Base-by-base conservation (phyloP, 176 grass and related monocot species). In the Musa schizocarpa region DNA sequence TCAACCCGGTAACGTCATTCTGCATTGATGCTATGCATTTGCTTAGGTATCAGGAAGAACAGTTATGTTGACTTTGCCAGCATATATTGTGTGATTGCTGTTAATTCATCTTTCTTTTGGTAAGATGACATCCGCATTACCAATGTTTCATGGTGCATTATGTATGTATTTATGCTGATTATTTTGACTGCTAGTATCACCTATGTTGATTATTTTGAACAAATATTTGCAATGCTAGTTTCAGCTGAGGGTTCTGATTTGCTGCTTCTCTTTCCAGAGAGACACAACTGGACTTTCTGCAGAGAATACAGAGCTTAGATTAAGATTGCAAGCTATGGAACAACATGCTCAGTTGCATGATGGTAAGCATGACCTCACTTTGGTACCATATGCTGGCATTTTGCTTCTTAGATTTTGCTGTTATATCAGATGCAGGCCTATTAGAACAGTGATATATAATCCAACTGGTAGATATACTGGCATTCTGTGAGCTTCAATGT, bases 261-360 rank as follows among this genome's bases (percentile, higher is more conserved):
- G 19, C 25, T 76, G 58, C 68, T 52, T 72, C 67, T 71, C 49
- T 77, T 82, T 78, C 54, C 86, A 98, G 94, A 98, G 94, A 85
- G 94, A 98, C 80, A 98, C 94, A 65, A 93, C 88, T 61, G 94
- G 94, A 58, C 82, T 98, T 77, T 98, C 94, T 68, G 43, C 87
- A 87, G 90, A 98, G 88, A 98, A 98, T 89, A 84, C 86, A 78
- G 94, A 98, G 72, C 90, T 98, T 73, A 98, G 93, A 77, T 82
- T 98, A 91, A 85, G 94, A 80, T 87, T 98, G 76, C 94, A 98
- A 80, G 90, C 90, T 54, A 98, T 98, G 88, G 90, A 98, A 70
- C 94, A 98, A 68, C 94, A 98, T 71, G 94, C 94, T 73, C 94
- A 98, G 78, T 74, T 98, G 52, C 85, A 88, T 65, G 90, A 98